These are phyloP conservation scores for Trebouxia gelatinosa DNA, from an alignment of 163 green algal genomes.

Conservation along the genomic window DNA sequence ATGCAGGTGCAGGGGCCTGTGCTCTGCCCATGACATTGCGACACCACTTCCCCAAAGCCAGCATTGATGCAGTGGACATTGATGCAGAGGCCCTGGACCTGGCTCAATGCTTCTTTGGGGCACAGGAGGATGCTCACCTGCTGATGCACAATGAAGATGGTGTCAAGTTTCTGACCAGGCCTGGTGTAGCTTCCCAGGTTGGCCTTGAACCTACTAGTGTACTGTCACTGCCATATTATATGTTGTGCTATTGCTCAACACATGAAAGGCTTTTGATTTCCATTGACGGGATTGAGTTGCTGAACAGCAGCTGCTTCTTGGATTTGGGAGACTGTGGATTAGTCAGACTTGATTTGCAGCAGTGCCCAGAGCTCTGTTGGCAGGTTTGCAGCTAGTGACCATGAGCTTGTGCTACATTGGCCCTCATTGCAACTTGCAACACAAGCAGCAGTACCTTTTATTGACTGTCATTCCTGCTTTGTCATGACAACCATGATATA, in stretches of 20 bases:
- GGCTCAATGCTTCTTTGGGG: constrained; percentile 20
- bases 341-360: too few species aligned
- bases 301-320: background rate
- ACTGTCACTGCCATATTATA: background rate
- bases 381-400: too few species aligned
- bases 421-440: too few species aligned
- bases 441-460: too few species aligned
- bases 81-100: constrained; percentile 26
- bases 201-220: background rate
- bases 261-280: background rate
- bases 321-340: background rate
- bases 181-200: background rate
- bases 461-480: too few species aligned
- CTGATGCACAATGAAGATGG: constrained; percentile 22
- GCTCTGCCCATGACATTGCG: constrained; percentile 26
- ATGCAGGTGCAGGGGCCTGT: constrained; percentile 22
- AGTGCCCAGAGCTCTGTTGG: too few species aligned
- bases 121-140: constrained; percentile 12
- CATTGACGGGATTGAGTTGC: background rate
- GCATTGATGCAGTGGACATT: constrained; percentile 27
- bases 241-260: background rate
- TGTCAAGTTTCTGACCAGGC: constrained; percentile 10
- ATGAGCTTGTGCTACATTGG: too few species aligned
- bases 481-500: too few species aligned
- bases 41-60: constrained; percentile 10